These are phyloP conservation scores for Gremmenia infestans DNA, from an alignment of 2,329 filamentous ascomycete genomes.

Conservation along the genomic window DNA sequence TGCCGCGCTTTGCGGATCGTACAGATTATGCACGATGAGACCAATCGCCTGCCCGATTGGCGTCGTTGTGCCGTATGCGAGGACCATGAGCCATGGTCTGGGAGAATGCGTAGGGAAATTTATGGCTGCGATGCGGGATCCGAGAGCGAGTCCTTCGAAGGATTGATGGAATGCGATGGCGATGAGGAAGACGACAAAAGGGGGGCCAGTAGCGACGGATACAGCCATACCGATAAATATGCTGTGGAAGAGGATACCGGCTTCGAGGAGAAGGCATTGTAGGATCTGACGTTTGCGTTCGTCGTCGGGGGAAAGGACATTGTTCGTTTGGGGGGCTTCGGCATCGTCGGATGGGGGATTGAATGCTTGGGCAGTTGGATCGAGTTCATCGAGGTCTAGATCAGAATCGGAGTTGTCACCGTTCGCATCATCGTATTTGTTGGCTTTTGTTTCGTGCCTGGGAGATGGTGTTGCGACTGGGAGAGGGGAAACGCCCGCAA, in stretches of 20 bases:
- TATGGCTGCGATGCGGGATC: slow-evolving; percentile 77
- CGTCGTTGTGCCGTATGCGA: slow-evolving; percentile 72
- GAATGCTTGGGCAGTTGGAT: slow-evolving; percentile 36
- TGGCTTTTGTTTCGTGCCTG: slow-evolving; percentile 13
- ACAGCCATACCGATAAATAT: slow-evolving; percentile 86
- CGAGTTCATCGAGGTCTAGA: slow-evolving; percentile 57
- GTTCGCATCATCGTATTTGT: slow-evolving; percentile 30
- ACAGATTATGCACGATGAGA: slow-evolving; percentile 69
- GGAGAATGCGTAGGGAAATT: slow-evolving; percentile 69
- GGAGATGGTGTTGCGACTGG: slow-evolving; percentile 46
- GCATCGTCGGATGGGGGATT: slow-evolving; percentile 16
- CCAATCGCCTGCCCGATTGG: slow-evolving; percentile 82
- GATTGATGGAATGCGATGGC: slow-evolving; percentile 83
- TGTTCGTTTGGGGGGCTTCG: slow-evolving; percentile 30
- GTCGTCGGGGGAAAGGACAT: slow-evolving; percentile 37
- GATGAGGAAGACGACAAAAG: slow-evolving; percentile 73
- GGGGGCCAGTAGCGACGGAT: slow-evolving; percentile 72
- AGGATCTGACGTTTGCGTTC: slow-evolving; percentile 63
- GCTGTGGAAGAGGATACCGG: slow-evolving; percentile 79
- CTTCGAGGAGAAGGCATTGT: slow-evolving; percentile 75
- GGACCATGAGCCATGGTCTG: slow-evolving; percentile 75
- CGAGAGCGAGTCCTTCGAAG: slow-evolving; percentile 82
- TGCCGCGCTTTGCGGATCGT: slow-evolving; percentile 71
- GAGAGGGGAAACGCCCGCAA: slow-evolving; percentile 54
- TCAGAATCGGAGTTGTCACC: slow-evolving; percentile 47